phyloP scores from a whole-genome alignment of 2,329 filamentous ascomycete genomes.

The Sclerotinia borealis region DNA sequence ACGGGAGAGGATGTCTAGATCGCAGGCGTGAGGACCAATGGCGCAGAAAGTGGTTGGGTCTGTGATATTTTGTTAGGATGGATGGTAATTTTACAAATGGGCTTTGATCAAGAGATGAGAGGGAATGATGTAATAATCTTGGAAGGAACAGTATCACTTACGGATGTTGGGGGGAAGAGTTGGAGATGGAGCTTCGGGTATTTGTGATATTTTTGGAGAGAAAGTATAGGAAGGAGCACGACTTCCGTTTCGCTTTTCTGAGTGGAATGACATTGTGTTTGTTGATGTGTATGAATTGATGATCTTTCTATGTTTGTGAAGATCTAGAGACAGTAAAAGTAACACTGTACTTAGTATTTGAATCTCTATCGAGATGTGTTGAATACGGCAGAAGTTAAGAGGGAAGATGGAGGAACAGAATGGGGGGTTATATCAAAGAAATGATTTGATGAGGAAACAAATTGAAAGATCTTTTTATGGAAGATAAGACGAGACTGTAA shows the following conservation, averaged over 20 bases:
- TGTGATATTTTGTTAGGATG: neutral
- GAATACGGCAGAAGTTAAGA: neutral
- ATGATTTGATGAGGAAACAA: neutral
- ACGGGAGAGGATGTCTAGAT: conserved; percentile 5
- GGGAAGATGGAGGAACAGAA: neutral
- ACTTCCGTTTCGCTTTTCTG: neutral
- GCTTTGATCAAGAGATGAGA: fast-evolving
- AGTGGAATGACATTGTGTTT: neutral
- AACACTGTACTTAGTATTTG: neutral
- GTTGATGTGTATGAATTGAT: neutral
- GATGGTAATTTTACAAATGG: neutral
- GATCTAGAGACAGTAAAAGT: neutral
- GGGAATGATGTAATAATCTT: too few species aligned
- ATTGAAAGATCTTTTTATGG: neutral
- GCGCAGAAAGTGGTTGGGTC: conserved; percentile 9
- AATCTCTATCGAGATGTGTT: neutral
- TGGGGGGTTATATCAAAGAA: neutral
- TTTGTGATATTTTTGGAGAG: neutral
- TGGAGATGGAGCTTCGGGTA: neutral
- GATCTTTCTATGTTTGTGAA: neutral
- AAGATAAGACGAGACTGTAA: neutral
- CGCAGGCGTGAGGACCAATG: conserved; percentile 3
- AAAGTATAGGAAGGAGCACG: conserved; percentile 1
- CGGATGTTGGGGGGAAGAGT: neutral
- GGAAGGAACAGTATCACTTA: neutral